Evolutionary conservation across 1,284 basidiomycete species (phyloP), one percentile per base, ranked within the genome.

Genomic region (Ceratobasidium sp.): DNA sequence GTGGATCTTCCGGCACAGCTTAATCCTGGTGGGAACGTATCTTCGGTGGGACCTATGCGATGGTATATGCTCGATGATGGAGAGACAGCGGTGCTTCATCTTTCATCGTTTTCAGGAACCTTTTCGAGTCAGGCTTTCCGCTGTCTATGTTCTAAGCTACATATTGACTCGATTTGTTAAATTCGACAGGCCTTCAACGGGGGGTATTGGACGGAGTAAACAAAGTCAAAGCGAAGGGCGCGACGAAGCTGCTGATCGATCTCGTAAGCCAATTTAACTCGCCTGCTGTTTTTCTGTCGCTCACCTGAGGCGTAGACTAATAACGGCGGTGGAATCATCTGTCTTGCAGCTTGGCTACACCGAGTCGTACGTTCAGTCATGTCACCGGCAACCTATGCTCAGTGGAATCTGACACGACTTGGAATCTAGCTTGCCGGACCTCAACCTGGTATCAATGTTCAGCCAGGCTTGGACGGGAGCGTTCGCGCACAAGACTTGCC

Each of bases 191-290:
- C n/a, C 62, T 75, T 26, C 62, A 88, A 78, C 80, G 83, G 50
- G 86, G 87, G 52, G 81, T 91, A 71, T 80, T 91, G 66, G 83
- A 83, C 1, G 90, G 90, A 5, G 81, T 91, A 79, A 83, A 86
- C 44, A 86, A 85, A 20, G 82, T 92, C 80, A 90, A 88, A 81
- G 81, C 83, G 17, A 80, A 83, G 68, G 90, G 90, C 56, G 89
- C 89, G 10, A 87, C 86, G 3, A 87, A 86, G 80, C 83, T 91
- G 50, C 86, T 91, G 71, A 88, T 91, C n/a, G 90, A 91, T 83
- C 87, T 91, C 79, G 89, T 88, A 78, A 78, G 87, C 84, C 4
- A 40, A 9, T 33, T 40, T 10, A 52, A 62, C 46, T 77, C 13
- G 15, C 26, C 23, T 28, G 23, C 48, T 40, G 20, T 5, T 33